Base-by-base conservation (phyloP, 768 basidiomycete genomes). In the Termitomyces bulborhizus region DNA sequence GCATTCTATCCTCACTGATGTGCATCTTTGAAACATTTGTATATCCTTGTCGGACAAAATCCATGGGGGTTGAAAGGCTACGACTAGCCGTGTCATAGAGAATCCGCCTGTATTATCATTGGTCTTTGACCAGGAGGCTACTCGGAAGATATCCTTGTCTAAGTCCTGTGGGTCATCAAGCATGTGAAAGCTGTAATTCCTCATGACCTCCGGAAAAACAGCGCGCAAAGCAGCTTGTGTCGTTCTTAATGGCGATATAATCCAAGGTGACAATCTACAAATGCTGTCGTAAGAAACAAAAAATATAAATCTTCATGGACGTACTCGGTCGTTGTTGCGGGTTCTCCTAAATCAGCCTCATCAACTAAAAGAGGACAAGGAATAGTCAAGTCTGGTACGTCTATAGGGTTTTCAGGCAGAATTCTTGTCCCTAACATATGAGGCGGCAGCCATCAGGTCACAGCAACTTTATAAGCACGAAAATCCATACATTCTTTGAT, bases 41-140 rank as follows among this genome's bases (percentile, higher is more conserved):
- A 85, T 69, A 62, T 83, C 81, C 57, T 75, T 72, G n/a, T 65
- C 62, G 11, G 79, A 79, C 41, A 85, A 73, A 24, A 83, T 70
- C 78, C 80, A 84, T 6, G 82, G 81, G 2, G 83, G 79, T 63
- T 84, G 83, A 58, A 80, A 79, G n/a, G 76, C 82, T 41, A 85
- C 65, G 3, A 82, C 65, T 18, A 84, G 68, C 43, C 61, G 49
- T 4, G 45, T 51, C 29, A 31, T 45, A 32, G 37, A 6, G 7
- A 49, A 8, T 27, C 13, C n/a, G 24, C 37, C 49, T 15, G 32
- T n/a, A 11, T 40, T 34, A 21, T 24, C 16, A 37, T 39, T 44
- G 6, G 55, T 58, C 13, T 53, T 60, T n/a, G 63, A 59, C 75
- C 81, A 82, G 51, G 74, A 67, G 57, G 76, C 79, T 55, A 76